Evolutionary conservation across 352 stramenopile genomes (phyloP).

Genomic region (Phytophthora aleatoria): DNA sequence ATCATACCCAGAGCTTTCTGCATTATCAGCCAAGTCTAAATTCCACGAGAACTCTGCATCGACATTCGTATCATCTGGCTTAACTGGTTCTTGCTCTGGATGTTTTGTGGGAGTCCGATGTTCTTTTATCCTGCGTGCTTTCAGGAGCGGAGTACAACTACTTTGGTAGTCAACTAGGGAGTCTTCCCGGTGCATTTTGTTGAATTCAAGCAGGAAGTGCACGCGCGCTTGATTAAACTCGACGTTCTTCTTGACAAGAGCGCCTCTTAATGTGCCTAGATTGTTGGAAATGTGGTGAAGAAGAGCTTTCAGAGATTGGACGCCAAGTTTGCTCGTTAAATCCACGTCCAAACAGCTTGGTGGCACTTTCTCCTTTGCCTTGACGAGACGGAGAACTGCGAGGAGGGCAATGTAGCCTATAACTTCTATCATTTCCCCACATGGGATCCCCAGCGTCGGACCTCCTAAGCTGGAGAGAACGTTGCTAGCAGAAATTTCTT

Average conservation of each 20-base stretch:
- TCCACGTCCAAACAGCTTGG: constrained; percentile 3
- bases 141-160: constrained; percentile 23
- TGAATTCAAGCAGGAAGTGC: constrained; percentile 62
- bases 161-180: constrained; percentile 59
- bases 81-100: constrained; percentile 23
- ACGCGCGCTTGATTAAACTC: constrained; percentile 45
- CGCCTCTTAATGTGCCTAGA: constrained; percentile 30
- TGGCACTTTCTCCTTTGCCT: constrained; percentile 28
- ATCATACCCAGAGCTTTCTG: constrained; percentile 14
- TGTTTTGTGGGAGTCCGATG: neutral
- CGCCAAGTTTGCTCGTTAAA: constrained; percentile 35
- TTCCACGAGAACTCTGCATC: constrained; percentile 31
- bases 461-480: constrained; percentile 6
- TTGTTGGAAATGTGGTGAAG: constrained; percentile 60
- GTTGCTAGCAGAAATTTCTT: constrained; percentile 13
- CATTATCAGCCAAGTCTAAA: constrained; percentile 13
- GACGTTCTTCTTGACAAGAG: constrained; percentile 44
- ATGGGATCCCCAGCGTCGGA: constrained; percentile 20
- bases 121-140: constrained; percentile 5
- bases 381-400: constrained; percentile 37
- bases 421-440: constrained; percentile 24
- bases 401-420: constrained; percentile 39
- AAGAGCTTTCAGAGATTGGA: constrained; percentile 54
- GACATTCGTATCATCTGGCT: constrained; percentile 14
- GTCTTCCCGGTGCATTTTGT: constrained; percentile 64